Percentiles rank a stretch among this genome's conserved stretches.
phyloP scores from a whole-genome alignment of 225 moss, liverwort and hornwort genomes.

The Thuidium tamariscinum region DNA sequence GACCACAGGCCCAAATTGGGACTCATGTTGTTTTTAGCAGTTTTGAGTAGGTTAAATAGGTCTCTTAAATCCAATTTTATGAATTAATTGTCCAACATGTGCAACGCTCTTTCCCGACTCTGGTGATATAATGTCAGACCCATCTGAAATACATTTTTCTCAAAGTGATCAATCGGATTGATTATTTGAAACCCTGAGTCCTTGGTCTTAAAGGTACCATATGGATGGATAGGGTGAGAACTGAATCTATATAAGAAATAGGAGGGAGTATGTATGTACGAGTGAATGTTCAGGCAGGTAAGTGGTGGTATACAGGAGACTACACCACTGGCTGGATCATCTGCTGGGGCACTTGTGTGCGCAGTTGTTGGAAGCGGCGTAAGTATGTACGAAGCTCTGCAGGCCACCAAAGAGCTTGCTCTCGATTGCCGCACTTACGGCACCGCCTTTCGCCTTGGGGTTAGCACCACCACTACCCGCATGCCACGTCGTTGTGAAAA shows the following conservation, averaged over 20 bases:
- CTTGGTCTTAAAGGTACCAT: background rate
- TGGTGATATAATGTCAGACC: background rate
- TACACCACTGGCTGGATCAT: constrained; percentile 97
- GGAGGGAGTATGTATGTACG: constrained; percentile 5
- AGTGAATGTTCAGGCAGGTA: constrained; percentile 40
- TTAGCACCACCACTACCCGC: constrained; percentile 4
- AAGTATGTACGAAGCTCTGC: constrained; percentile 64
- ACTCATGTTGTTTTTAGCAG: background rate
- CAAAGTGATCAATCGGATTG: background rate
- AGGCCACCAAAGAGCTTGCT: constrained; percentile 72
- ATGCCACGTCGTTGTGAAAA: background rate
- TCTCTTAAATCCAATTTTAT: background rate
- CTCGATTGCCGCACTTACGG: constrained; percentile 73
- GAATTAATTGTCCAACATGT: background rate
- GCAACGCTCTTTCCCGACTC: background rate
- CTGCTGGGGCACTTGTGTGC: constrained; percentile 99
- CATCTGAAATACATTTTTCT: background rate
- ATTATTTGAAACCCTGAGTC: background rate
- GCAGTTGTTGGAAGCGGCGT: constrained; percentile 91
- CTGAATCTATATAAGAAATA: background rate
- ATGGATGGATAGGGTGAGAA: background rate
- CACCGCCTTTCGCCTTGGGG: constrained; percentile 89
- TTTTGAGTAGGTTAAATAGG: background rate
- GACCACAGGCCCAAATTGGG: background rate
- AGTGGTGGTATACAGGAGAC: constrained; percentile 68